These are phyloP conservation scores for Halophytophthora batemanensis DNA, from an alignment of 352 stramenopile species.

Conservation along the genomic window DNA sequence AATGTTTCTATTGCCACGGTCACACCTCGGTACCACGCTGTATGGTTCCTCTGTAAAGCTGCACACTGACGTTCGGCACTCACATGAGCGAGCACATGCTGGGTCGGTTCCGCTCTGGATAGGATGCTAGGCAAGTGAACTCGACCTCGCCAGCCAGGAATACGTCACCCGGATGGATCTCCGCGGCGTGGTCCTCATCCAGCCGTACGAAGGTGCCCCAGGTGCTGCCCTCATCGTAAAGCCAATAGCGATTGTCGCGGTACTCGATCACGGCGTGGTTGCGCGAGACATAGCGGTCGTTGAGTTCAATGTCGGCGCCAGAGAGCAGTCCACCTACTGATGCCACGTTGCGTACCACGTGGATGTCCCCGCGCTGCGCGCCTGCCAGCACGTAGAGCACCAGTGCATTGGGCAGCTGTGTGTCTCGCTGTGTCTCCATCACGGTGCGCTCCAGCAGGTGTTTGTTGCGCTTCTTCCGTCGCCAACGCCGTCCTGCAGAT, in stretches of 20 bases:
- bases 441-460: conserved; percentile 59
- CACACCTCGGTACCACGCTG: background rate
- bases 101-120: conserved; percentile 55
- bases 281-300: conserved; percentile 57
- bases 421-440: conserved; percentile 48
- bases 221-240: conserved; percentile 67
- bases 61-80: conserved; percentile 15
- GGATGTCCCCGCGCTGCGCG: conserved; percentile 70
- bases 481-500: conserved; percentile 44
- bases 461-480: conserved; percentile 76
- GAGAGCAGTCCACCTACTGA: conserved; percentile 51
- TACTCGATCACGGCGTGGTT: conserved; percentile 71
- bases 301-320: conserved; percentile 65
- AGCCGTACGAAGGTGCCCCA: conserved; percentile 77
- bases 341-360: conserved; percentile 67
- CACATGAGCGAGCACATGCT: conserved; percentile 53
- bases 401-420: conserved; percentile 45
- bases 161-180: conserved; percentile 63
- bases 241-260: conserved; percentile 64
- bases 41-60: conserved; percentile 3
- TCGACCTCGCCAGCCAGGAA: conserved; percentile 73
- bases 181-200: conserved; percentile 60
- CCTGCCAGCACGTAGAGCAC: conserved; percentile 81
- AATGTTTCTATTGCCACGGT: too few species aligned
- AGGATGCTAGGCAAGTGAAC: conserved; percentile 68